Evolutionary conservation across 192 early-diverging fungal species (phyloP), one percentile per base, ranked within the genome.

Genomic region (Helicostylum pulchrum): DNA sequence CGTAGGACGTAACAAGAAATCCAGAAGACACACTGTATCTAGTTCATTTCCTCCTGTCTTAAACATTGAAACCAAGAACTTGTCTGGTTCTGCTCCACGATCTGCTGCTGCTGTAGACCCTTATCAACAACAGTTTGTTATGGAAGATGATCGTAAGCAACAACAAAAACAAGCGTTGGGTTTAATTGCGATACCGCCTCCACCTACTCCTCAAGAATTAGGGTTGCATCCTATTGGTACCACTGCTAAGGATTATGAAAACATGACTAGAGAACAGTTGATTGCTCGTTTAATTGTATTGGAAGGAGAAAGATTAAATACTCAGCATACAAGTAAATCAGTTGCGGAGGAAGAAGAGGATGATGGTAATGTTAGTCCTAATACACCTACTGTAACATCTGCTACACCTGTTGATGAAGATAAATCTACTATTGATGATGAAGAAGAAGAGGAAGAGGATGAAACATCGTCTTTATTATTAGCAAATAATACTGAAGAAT

Each of bases 211-310:
- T 34, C 32, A 56, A 9, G 58, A 68, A 61, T 36, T 68, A 8
- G 59, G 59, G 3, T 15, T 68, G 3, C 32, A 57, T 56, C 17
- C 47, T 23, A 23, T 19, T 20, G 32, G 21, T 45, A 49, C 61
- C 36, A 30, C 61, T 26, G 50, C 47, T 1, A 50, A 66, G 23
- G 65, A 67, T 4, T 72, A 61, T 59, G 71, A 61, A 14, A 42
- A 47, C 20, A 72, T 72, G 71, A 30, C 65, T 0, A 49, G 71
- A 7, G 65, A 67, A 15, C 53, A 72, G 30, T 47, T 72, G 5
- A 72, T 72, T 52, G 53, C 64, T 14, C 60, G 71, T 15, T 26
- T 72, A n/a, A 53, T 72, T 15, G 53, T 52, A 53, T 39, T 72
- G 39, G 71, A 72, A 42, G 31, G 53, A 3, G 14, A 66, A 68